A percentile compares a stretch with the other conserved stretches of the same genome.
phyloP scores from a whole-genome alignment of 139 green algal species.

The Mesotaenium endlicherianum region DNA sequence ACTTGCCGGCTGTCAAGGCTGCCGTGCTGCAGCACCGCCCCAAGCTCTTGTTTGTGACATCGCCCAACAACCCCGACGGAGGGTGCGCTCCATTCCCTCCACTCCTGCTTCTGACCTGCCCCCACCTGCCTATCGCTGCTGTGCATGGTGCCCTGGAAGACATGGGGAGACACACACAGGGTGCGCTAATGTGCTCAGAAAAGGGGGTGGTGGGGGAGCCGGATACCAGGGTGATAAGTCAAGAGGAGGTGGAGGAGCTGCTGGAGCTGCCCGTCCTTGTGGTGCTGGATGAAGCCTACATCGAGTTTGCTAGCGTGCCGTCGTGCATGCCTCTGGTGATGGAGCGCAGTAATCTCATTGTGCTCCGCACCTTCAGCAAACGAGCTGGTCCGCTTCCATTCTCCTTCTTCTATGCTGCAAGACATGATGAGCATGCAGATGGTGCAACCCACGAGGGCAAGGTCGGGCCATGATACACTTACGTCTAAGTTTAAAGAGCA shows the following conservation, averaged over 20 bases:
- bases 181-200: too few species aligned
- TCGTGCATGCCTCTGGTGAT: conserved; percentile 75
- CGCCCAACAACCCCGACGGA: conserved; percentile 98
- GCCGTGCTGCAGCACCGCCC: conserved; percentile 77
- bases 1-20: conserved; percentile 75
- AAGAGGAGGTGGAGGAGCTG: conserved; percentile 75
- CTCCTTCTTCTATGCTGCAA: background rate
- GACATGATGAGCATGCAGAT: too few species aligned
- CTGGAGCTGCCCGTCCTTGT: conserved; percentile 86
- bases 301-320: conserved; percentile 83
- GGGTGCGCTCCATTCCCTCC: conserved; percentile 40
- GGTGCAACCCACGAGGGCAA: too few species aligned
- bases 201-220: too few species aligned
- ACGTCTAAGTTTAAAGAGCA: too few species aligned
- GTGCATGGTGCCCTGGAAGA: too few species aligned
- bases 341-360: conserved; percentile 84
- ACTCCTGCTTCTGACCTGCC: background rate
- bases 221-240: conserved; percentile 72
- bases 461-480: too few species aligned
- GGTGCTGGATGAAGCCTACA: conserved; percentile 98
- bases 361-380: conserved; percentile 98
- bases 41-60: conserved; percentile 98
- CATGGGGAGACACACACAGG: too few species aligned
- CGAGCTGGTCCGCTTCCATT: conserved; percentile 52
- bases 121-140: background rate